phyloP scores from a whole-genome alignment of 2,329 filamentous ascomycete genomes.

The Epichloe amarillans region DNA sequence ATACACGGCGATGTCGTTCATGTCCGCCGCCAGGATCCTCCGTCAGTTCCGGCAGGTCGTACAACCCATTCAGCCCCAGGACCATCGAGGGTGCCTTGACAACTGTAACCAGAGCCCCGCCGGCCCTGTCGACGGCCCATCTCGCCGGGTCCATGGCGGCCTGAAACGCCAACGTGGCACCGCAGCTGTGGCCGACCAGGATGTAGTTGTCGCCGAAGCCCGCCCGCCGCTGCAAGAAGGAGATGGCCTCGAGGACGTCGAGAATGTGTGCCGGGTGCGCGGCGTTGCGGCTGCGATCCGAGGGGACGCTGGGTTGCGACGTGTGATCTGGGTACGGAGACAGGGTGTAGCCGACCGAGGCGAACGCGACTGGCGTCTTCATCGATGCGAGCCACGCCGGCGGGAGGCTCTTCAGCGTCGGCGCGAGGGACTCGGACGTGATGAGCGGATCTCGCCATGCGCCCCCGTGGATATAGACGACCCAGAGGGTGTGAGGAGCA shows the following conservation, averaged over 20 bases:
- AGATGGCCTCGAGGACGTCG: slow-evolving; percentile 35
- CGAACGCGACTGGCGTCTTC: slow-evolving; percentile 4
- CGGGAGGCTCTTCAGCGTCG: slow-evolving; percentile 2
- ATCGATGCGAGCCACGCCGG: not conserved
- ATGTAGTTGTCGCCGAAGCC: slow-evolving; percentile 31
- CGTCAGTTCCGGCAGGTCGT: slow-evolving; percentile 25
- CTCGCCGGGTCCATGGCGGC: slow-evolving; percentile 16
- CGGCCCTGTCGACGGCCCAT: slow-evolving; percentile 8
- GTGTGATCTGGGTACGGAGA: slow-evolving; percentile 5
- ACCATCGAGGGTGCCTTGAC: slow-evolving; percentile 18
- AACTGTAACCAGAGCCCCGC: not conserved
- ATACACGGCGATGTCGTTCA: slow-evolving; percentile 17
- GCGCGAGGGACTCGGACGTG: slow-evolving; percentile 6
- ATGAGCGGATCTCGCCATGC: slow-evolving; percentile 15
- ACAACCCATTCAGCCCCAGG: slow-evolving; percentile 38
- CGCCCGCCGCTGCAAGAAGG: slow-evolving; percentile 29
- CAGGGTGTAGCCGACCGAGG: slow-evolving; percentile 6
- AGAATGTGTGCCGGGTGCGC: slow-evolving; percentile 39
- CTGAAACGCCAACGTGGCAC: slow-evolving; percentile 40
- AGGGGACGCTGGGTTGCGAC: slow-evolving; percentile 1
- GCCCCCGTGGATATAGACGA: slow-evolving; percentile 15
- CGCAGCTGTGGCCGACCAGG: slow-evolving; percentile 43
- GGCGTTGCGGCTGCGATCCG: slow-evolving; percentile 23
- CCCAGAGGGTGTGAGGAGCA: slow-evolving; percentile 5
- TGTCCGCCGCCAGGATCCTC: slow-evolving; percentile 21